Evolutionary conservation across 139 green algal species (phyloP), one percentile per base, ranked within the genome.

Genomic region (Ettlia oleoabundans): DNA sequence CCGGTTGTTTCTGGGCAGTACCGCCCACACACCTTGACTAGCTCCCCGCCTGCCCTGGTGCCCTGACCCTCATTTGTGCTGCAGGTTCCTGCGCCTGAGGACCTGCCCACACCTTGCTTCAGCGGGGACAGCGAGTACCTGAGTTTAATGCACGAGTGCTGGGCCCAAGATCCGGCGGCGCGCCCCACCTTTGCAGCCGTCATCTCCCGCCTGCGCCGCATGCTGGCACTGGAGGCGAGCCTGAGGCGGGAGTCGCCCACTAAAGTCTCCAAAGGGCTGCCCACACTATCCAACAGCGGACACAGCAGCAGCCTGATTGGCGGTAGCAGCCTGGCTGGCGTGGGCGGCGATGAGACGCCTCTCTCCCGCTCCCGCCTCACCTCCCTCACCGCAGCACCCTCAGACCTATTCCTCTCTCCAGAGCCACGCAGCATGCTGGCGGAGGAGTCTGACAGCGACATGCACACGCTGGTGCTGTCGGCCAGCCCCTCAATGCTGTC

Each of bases 161-260:
- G 79, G 79, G 68, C 79, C 9, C 74, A 89, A 40, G 88, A 95
- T 40, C 92, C 92, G 3, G 80, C 83, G 22, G 80, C 88, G 62
- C 85, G 92, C 4, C 92, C 92, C 33, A 72, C 74, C 62, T 96
- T 95, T 53, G 75, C 37, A 3, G n/a, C 78, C 2, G 65, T 94
- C 21, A 82, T 89, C n/a, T 72, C 80, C 32, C 82, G 86, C 33
- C 77, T 94, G 42, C 58, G 81, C 64, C 79, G 38, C 37, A 62
- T 85, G 61, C 81, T 86, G 62, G 63, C 61, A 9, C 8, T 30
- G 0, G 80, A 85, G 70, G 51, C 77, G 74, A 21, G 8, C 8
- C 33, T 70, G 53, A 53, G 74, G 37, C 35, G 55, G 28, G 74
- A 70, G 4, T 80, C 74, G 55, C 74, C 74, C 55, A 70, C 74